Conservation (phyloP, 441 rosid genomes). For the Breynia disticha region DNA sequence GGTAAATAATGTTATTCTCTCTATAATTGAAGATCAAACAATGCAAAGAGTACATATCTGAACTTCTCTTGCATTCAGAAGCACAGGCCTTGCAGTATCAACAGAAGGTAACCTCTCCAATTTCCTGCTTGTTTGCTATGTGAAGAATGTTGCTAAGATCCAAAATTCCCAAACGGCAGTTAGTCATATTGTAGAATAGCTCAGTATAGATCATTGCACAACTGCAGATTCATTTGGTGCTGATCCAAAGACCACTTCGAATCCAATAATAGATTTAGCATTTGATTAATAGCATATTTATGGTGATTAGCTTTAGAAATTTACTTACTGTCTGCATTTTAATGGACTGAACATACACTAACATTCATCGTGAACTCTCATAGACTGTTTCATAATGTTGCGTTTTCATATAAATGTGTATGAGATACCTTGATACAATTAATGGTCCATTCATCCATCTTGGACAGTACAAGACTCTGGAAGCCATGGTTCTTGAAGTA, state of each 20-base stretch:
- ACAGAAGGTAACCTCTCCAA: conserved; percentile 52
- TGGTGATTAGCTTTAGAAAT: too few relatives aligned
- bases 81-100: conserved; percentile 86
- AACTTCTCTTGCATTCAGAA: conserved; percentile 79
- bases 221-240: background rate
- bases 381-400: background rate
- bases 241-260: background rate
- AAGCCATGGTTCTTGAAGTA: conserved; percentile 64
- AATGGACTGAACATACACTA: too few relatives aligned
- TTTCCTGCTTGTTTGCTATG: background rate
- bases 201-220: conserved; percentile 9
- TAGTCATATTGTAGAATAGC: background rate
- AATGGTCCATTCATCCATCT: conserved; percentile 11
- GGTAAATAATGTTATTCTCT: conserved; percentile 12
- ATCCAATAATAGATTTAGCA: too few relatives aligned
- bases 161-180: conserved; percentile 3
- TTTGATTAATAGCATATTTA: too few relatives aligned
- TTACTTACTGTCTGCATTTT: too few relatives aligned
- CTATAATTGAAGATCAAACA: conserved; percentile 48
- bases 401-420: background rate
- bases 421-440: conserved; percentile 6
- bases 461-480: conserved; percentile 73
- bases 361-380: too few relatives aligned
- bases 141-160: background rate
- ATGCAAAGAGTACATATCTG: conserved; percentile 70